phyloP scores from a whole-genome alignment of 345 rosid species.

The Theobroma cacao region DNA sequence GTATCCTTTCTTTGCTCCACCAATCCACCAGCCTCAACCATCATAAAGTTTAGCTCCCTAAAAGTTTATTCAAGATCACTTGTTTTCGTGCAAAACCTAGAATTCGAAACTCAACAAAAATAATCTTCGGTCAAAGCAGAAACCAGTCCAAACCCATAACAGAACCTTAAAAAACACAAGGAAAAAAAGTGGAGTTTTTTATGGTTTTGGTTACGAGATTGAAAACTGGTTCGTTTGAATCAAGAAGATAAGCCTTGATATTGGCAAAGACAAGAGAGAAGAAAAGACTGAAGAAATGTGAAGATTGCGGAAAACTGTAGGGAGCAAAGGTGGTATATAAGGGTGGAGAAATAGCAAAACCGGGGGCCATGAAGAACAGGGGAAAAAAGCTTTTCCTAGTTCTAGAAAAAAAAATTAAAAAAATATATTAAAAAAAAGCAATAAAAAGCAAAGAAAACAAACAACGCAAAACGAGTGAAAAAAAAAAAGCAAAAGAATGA shows the following conservation, averaged over 20 bases:
- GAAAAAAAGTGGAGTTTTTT: background rate
- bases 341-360: slow-evolving; percentile 39
- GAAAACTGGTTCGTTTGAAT: background rate
- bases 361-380: slow-evolving; percentile 42
- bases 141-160: background rate
- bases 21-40: slow-evolving; percentile 34
- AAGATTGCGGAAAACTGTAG: background rate
- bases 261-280: background rate
- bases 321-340: background rate
- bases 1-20: slow-evolving; percentile 31
- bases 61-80: too few species aligned
- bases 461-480: background rate
- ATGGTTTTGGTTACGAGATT: background rate
- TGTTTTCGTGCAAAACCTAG: background rate
- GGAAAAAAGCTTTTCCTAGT: background rate
- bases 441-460: background rate
- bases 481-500: background rate
- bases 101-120: background rate
- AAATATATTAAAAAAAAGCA: background rate
- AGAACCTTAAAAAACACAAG: background rate
- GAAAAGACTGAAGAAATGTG: background rate
- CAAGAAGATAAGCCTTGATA: background rate
- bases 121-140: background rate
- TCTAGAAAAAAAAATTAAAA: background rate
- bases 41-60: slow-evolving; percentile 18